A percentile compares a stretch with the other conserved stretches of the same genome.
phyloP scores from a whole-genome alignment of 306 rosid species.

The Canavalia gladiata region DNA sequence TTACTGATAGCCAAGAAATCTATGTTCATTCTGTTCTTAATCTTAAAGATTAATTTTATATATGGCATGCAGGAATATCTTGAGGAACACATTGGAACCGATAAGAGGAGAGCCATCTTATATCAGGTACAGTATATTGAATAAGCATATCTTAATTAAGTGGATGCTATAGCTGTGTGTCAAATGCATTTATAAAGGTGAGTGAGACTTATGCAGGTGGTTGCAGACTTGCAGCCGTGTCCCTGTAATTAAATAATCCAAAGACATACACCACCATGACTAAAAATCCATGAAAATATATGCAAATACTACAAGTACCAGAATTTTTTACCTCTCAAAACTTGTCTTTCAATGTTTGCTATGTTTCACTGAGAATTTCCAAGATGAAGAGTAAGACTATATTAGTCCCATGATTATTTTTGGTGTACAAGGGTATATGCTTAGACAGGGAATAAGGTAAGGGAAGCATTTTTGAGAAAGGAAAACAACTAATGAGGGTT shows the following conservation, averaged over 20 bases:
- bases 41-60: constrained; percentile 19
- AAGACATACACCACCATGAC: neutral
- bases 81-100: constrained; percentile 79
- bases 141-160: constrained; percentile 21
- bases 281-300: neutral
- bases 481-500: neutral
- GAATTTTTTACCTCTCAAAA: neutral
- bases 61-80: constrained; percentile 85
- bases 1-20: constrained; percentile 26
- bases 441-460: neutral
- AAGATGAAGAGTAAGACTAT: constrained; percentile 4
- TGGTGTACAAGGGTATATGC: neutral
- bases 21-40: constrained; percentile 10
- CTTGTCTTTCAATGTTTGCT: neutral
- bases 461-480: neutral
- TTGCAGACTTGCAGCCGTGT: constrained; percentile 30
- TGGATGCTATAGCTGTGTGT: constrained; percentile 3
- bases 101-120: constrained; percentile 74
- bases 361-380: neutral
- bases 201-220: neutral
- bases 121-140: constrained; percentile 69
- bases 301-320: neutral
- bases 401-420: neutral
- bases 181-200: no score
- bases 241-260: constrained; percentile 27